Base-by-base conservation (phyloP, 1,139 yeast genomes). In the Suhomyces anneliseae region DNA sequence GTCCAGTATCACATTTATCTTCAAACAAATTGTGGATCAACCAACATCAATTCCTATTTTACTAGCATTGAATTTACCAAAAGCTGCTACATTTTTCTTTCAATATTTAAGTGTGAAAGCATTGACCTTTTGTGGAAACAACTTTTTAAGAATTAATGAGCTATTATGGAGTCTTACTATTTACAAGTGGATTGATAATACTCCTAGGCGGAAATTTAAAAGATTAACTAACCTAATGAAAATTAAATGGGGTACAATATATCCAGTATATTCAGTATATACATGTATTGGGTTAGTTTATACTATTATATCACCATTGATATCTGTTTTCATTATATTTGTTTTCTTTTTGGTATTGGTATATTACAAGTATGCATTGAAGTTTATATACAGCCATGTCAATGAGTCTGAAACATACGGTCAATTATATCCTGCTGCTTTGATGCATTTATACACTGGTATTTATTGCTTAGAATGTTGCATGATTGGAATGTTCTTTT, bases 81-180 rank as follows among this genome's bases (percentile, higher is more conserved):
- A 85, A 58, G 85, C 95, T 24, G 87, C 95, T 1, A 87, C 85
- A 44, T 89, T 89, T 58, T 89, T 88, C 66, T 83, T 85, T 59
- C 87, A 90, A 5, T 87, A 83, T 56, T 72, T 88, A 33, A 72
- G 89, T 1, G 70, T 89, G 37, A 83, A 87, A 62, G 93, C 95
- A 0, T 70, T 89, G 50, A 77, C 90, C 1, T 79, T 85, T 54
- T 81, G 86, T 54, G 95, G 95, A 0, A 82, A 79, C 49, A 82
- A 81, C 53, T 74, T 88, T 42, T 59, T 87, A 29, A 79, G 85
- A 57, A 68, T 82, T 12, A 76, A 72, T 45, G 76, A 76, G 36
- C 62, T 87, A 34, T 46, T 78, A 4, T 60, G 69, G 39, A 69
- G 72, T 40, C 54, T 68, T 36, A 58, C 81, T 6, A 49, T 72